Evolutionary conservation across 805 yeast genomes (phyloP).

Genomic region (Lipomyces sp.): DNA sequence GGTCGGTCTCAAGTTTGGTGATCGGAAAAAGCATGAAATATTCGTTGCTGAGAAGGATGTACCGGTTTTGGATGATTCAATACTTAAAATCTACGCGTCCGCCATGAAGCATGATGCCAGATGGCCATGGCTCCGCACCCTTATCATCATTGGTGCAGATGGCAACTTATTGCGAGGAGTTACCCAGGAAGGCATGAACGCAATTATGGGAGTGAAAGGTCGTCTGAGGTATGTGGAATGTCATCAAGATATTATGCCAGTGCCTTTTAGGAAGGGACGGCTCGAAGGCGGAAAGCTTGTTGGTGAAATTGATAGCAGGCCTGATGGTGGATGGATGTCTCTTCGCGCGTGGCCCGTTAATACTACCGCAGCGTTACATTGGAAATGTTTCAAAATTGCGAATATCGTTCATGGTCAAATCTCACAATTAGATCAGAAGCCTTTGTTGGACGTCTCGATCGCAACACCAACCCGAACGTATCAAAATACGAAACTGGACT

Average conservation of each 20-base stretch:
- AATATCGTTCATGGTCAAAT: neutral
- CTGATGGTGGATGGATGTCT: slow-evolving; percentile 1
- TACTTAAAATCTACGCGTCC: neutral
- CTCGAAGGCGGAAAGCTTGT: neutral
- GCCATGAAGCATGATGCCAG: neutral
- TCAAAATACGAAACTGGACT: neutral
- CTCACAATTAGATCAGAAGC: neutral
- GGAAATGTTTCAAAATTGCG: neutral
- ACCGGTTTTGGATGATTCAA: neutral
- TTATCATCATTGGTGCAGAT: neutral
- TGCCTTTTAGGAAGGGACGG: neutral
- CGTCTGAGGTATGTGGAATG: slow-evolving; percentile 1
- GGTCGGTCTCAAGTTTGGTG: neutral
- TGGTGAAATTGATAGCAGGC: neutral
- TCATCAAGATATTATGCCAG: neutral
- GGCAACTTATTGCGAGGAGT: neutral
- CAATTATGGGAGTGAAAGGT: slow-evolving; percentile 2
- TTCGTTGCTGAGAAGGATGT: neutral
- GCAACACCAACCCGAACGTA: neutral
- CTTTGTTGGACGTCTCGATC: neutral
- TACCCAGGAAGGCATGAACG: neutral
- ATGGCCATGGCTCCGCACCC: neutral
- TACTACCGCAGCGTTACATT: neutral
- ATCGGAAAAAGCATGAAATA: neutral
- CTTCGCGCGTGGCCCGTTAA: neutral